phyloP scores from a whole-genome alignment of 164 flowering plant genomes.

The Macadamia integrifolia region DNA sequence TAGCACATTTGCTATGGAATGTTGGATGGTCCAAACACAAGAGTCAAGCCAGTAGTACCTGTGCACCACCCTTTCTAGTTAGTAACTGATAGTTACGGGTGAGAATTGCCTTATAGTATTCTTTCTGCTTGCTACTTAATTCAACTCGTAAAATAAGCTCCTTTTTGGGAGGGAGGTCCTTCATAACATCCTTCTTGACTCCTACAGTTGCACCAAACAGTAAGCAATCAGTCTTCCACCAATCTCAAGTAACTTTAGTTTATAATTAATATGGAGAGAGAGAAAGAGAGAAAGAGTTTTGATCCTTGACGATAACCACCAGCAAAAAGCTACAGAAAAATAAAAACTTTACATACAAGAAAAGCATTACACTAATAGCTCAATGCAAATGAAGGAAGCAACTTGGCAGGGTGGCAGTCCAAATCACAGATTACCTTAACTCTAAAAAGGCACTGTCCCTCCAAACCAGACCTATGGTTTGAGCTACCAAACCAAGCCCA shows the following conservation, averaged over 20 bases:
- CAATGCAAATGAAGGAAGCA: no score
- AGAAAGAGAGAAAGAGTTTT: no score
- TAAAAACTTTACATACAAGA: no score
- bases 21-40: background rate
- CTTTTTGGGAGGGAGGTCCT: slow-evolving; percentile 93
- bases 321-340: no score
- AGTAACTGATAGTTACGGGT: slow-evolving; percentile 92
- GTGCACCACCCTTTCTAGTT: slow-evolving; percentile 82
- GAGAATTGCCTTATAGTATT: slow-evolving; percentile 90
- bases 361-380: no score
- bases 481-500: no score
- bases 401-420: no score
- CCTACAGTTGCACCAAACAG: slow-evolving; percentile 40
- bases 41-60: slow-evolving; percentile 44
- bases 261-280: no score
- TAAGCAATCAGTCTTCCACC: background rate
- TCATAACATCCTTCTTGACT: slow-evolving; percentile 97
- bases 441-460: no score
- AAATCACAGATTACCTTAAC: no score
- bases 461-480: no score
- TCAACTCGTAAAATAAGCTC: slow-evolving; percentile 97
- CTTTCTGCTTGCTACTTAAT: slow-evolving; percentile 87
- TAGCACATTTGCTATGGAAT: background rate
- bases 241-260: background rate
- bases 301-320: no score